Evolutionary conservation across 2,329 filamentous ascomycete genomes (phyloP).

Genomic region (Graphilbum fragrans): DNA sequence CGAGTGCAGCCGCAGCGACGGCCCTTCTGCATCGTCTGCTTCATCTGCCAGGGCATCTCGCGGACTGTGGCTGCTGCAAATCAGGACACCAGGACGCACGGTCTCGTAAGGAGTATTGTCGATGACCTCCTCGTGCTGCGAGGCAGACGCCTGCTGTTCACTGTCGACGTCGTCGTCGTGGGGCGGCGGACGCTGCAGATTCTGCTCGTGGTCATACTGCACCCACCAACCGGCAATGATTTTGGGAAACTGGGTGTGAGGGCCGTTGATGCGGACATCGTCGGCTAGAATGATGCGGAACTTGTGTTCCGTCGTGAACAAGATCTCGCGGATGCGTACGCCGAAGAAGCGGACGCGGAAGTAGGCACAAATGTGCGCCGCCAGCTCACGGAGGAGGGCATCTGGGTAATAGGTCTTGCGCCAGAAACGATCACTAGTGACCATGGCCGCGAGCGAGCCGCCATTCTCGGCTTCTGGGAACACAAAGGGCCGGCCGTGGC

Average conservation of each 20-base stretch:
- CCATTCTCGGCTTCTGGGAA: background rate
- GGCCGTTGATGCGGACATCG: background rate
- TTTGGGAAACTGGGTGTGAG: background rate
- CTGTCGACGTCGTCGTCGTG: background rate
- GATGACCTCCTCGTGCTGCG: background rate
- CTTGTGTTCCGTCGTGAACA: background rate
- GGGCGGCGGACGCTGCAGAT: background rate
- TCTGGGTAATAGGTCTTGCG: background rate
- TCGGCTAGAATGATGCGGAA: background rate
- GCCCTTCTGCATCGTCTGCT: background rate
- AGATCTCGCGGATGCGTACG: background rate
- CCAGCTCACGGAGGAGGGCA: background rate
- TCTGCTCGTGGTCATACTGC: background rate
- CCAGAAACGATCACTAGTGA: background rate
- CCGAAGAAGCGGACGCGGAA: background rate
- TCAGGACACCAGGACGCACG: background rate
- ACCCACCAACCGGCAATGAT: background rate
- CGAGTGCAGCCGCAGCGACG: background rate
- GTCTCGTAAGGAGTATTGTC: background rate
- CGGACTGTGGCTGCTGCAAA: background rate
- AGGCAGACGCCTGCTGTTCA: no score
- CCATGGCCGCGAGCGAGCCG: background rate
- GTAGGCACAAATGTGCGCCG: background rate
- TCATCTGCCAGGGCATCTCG: background rate
- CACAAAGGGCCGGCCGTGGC: background rate